phyloP scores from a whole-genome alignment of 306 rosid species.

The Comarum palustre region DNA sequence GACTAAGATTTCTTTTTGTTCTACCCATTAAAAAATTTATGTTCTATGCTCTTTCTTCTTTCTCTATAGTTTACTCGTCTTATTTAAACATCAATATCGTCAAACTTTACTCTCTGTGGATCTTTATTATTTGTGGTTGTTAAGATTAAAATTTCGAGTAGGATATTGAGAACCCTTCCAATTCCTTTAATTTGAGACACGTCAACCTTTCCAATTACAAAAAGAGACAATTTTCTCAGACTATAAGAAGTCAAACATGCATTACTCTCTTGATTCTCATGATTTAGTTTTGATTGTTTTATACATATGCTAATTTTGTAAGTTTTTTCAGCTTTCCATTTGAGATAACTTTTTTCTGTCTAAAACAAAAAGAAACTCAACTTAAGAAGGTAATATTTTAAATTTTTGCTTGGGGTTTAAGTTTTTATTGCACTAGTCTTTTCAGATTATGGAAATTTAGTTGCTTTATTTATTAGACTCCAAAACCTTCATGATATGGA shows the following conservation, averaged over 20 bases:
- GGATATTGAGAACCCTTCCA: background rate
- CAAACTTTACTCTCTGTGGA: background rate
- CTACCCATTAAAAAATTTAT: background rate
- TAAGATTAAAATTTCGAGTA: background rate
- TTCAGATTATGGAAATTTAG: background rate
- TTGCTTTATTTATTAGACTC: background rate
- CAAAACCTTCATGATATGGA: conserved; percentile 3
- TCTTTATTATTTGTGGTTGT: background rate
- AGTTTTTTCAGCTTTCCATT: background rate
- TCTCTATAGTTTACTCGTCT: background rate
- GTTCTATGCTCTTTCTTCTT: background rate
- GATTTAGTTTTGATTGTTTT: background rate
- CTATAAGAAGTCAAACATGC: background rate
- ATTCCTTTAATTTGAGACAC: background rate
- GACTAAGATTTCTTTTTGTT: background rate
- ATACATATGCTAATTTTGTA: background rate
- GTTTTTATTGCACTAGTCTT: background rate
- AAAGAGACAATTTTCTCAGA: background rate
- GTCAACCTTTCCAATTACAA: background rate
- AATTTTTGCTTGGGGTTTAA: background rate
- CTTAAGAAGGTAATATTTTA: background rate
- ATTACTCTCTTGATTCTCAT: background rate
- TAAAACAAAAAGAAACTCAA: background rate
- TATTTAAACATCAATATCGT: background rate
- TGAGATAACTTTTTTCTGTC: background rate